These are phyloP conservation scores for Luzula sylvatica DNA, from an alignment of 176 grass and related monocot species.

Conservation along the genomic window DNA sequence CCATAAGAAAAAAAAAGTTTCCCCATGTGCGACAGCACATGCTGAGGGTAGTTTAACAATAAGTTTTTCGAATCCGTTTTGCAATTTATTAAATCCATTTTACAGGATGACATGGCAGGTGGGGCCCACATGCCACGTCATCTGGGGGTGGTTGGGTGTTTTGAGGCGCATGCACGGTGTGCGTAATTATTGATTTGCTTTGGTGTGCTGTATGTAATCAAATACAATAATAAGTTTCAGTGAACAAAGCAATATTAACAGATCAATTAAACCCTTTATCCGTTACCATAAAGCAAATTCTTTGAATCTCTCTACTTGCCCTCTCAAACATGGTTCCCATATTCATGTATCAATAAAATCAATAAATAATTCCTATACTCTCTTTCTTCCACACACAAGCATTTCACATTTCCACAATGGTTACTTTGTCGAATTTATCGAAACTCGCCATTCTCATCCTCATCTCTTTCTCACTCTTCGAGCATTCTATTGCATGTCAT, in stretches of 20 bases:
- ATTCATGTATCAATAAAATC: not conserved
- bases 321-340: slow-evolving; percentile 17
- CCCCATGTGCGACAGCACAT: too few species aligned
- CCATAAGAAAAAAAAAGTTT: too few species aligned
- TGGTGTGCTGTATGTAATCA: slow-evolving; percentile 5
- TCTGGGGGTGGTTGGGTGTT: too few species aligned
- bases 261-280: slow-evolving; percentile 1
- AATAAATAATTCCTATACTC: slow-evolving; percentile 2
- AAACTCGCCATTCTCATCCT: slow-evolving; percentile 3
- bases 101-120: too few species aligned
- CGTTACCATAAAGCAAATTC: slow-evolving; percentile 1
- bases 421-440: not conserved
- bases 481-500: slow-evolving; percentile 17
- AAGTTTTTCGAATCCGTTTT: too few species aligned
- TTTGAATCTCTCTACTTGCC: slow-evolving; percentile 2
- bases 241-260: not conserved
- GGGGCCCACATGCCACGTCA: too few species aligned
- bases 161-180: too few species aligned
- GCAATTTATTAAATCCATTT: too few species aligned
- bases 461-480: not conserved
- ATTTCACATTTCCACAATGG: slow-evolving; percentile 2
- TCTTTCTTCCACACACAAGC: not conserved
- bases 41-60: too few species aligned
- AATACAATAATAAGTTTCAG: slow-evolving; percentile 6
- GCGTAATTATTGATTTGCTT: too few species aligned